Evolutionary conservation across 495 filamentous ascomycete genomes (phyloP).

Genomic region (Penicillium paradoxum): DNA sequence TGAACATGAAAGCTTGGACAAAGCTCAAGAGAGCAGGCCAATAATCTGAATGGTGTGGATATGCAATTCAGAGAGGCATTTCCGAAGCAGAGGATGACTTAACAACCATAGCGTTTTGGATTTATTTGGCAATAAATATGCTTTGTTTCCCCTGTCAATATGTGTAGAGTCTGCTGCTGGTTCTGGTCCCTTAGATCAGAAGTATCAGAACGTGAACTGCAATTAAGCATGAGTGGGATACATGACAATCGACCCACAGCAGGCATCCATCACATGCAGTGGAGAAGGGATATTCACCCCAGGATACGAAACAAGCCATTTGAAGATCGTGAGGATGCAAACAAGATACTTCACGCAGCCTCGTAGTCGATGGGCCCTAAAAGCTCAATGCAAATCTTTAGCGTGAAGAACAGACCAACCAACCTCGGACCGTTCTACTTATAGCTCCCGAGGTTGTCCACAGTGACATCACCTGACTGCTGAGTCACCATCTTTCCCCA

Average conservation of each 20-base stretch:
- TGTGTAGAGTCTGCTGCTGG: neutral
- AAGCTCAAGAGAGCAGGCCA: too few relatives aligned
- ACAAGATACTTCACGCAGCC: neutral
- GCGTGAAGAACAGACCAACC: neutral
- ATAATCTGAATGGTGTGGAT: too few relatives aligned
- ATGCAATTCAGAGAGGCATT: too few relatives aligned
- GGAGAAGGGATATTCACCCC: neutral
- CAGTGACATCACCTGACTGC: conserved; percentile 25
- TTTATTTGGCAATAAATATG: neutral
- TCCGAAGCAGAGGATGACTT: too few relatives aligned
- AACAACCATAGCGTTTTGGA: neutral
- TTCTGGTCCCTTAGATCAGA: neutral
- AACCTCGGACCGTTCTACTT: neutral
- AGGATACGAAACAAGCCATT: neutral
- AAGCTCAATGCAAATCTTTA: neutral
- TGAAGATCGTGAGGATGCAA: neutral
- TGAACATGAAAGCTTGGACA: too few relatives aligned
- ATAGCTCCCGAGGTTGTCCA: neutral
- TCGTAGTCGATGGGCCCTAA: neutral
- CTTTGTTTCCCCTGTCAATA: neutral
- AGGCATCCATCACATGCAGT: neutral
- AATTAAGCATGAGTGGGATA: neutral
- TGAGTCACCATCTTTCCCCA: conserved; percentile 22
- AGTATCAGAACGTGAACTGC: neutral
- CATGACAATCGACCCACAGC: neutral